Percentiles rank a stretch among this genome's conserved stretches.
Conservation (phyloP, 148 eudicot genomes). For the Rheum nobile region DNA sequence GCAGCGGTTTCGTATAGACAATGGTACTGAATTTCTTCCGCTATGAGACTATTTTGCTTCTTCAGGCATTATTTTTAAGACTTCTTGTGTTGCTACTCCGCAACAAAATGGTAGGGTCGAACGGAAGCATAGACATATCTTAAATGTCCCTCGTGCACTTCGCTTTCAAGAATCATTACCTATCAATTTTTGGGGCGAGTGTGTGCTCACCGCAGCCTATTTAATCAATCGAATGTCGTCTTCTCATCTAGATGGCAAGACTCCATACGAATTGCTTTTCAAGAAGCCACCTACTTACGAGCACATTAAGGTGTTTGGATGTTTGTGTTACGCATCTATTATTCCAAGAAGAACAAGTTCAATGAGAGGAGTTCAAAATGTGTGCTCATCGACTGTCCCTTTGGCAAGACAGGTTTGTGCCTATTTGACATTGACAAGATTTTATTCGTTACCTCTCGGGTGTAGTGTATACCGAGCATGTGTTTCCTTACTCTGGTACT, state of each 20-base stretch:
- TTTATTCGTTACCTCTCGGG: too few species aligned
- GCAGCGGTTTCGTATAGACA: not conserved
- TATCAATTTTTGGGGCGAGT: not conserved
- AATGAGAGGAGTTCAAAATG: not conserved
- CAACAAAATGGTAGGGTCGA: not conserved
- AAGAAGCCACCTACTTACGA: not conserved
- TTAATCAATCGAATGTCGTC: not conserved
- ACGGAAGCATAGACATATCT: not conserved
- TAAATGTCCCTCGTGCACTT: not conserved
- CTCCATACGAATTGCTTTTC: not conserved
- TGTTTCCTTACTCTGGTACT: too few species aligned
- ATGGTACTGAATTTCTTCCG: not conserved
- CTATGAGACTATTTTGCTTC: not conserved
- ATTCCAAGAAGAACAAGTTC: not conserved
- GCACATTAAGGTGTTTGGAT: not conserved
- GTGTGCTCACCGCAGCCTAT: not conserved
- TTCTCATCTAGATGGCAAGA: not conserved
- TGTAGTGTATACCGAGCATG: too few species aligned
- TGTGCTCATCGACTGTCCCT: not conserved
- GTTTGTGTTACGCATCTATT: not conserved
- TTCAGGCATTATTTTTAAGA: not conserved
- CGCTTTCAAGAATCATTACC: not conserved
- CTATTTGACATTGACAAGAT: too few species aligned
- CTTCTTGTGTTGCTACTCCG: not conserved
- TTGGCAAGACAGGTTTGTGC: too few species aligned